Base-by-base conservation (phyloP, 1,284 basidiomycete genomes). In the Polyporus tsugae region DNA sequence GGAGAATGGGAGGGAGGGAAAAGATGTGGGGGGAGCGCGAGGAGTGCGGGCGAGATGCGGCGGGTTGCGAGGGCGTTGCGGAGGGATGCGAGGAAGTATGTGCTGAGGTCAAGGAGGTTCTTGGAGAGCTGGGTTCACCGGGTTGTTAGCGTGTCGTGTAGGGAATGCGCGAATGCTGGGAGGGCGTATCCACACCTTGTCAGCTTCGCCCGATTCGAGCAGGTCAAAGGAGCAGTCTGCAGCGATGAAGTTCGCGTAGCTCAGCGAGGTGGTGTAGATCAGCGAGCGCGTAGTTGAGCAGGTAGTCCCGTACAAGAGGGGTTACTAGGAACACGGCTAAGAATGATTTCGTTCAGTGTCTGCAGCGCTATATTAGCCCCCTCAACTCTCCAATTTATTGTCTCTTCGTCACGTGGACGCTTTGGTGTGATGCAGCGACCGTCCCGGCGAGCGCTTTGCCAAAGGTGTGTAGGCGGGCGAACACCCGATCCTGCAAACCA, bases 251-350 rank as follows among this genome's bases (percentile, higher is more conserved):
- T 89, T 95, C 19, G 91, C 85, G 71, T 90, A 87, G 66, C 91
- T 89, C 71, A 95, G 85, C 0, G 94, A 89, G 0, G 95, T 97
- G 0, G 95, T 97, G 81, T 95, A 98, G 65, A 97, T 95, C 61
- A 99, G 84, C 5, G 96, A 90, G 39, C 97, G 86, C 96, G 81
- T 98, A 99, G 79, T 99, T 99, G 77, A 98, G 83, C 25, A 98
- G 83, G 80, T 96, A 98, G 69, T 93, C 88, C 7, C 92, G 88
- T 39, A 96, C 86, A 1, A 95, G 82, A 2, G 86, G 83, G 19
- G 86, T 91, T 49, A 90, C 92, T 33, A 98, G 82, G 4, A 98
- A 80, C 2, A 95, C 92, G 52, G 96, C 97, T 96, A 68, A 3
- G 33, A 11, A 9, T 10, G 2, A 11, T 65, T 9, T 2, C 17